A percentile compares a stretch with the other conserved stretches of the same genome.
Evolutionary conservation across 805 yeast species (phyloP).

Genomic region (Cyberlindnera suaveolens): DNA sequence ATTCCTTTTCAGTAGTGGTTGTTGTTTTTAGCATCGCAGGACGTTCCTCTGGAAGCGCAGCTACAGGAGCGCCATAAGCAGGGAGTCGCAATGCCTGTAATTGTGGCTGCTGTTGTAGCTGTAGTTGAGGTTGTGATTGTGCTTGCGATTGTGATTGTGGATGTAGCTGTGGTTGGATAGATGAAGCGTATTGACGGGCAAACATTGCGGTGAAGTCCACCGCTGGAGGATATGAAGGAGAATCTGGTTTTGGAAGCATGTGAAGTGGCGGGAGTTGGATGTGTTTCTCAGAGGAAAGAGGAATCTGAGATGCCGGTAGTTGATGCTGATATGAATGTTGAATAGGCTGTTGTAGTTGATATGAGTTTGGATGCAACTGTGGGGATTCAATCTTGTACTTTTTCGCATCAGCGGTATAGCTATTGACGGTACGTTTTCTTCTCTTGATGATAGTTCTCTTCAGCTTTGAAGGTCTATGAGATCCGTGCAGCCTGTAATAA

Average conservation of each 20-base stretch:
- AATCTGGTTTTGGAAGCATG: constrained; percentile 15
- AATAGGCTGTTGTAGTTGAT: constrained; percentile 2
- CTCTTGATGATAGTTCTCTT: constrained; percentile 69
- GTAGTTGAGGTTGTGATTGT: neutral
- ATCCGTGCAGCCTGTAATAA: constrained; percentile 69
- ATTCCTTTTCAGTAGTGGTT: too few relatives aligned
- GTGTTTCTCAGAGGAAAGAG: neutral
- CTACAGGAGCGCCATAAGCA: too few relatives aligned
- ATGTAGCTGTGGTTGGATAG: neutral
- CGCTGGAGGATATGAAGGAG: constrained; percentile 27
- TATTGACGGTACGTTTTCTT: constrained; percentile 43
- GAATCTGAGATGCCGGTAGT: constrained; percentile 10
- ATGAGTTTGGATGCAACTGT: neutral
- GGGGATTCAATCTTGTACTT: constrained; percentile 4
- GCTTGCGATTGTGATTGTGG: neutral
- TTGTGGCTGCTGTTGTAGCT: constrained; percentile 1
- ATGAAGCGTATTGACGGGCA: constrained; percentile 8
- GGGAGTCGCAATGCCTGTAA: too few relatives aligned
- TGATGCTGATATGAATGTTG: constrained; percentile 2
- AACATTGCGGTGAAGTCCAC: constrained; percentile 36
- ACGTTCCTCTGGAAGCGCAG: too few relatives aligned
- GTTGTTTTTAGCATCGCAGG: too few relatives aligned
- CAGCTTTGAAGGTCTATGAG: constrained; percentile 71
- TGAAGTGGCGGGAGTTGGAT: constrained; percentile 22
- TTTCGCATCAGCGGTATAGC: neutral